Conservation (phyloP, 352 stramenopile genomes). For the Phytophthora syringae region DNA sequence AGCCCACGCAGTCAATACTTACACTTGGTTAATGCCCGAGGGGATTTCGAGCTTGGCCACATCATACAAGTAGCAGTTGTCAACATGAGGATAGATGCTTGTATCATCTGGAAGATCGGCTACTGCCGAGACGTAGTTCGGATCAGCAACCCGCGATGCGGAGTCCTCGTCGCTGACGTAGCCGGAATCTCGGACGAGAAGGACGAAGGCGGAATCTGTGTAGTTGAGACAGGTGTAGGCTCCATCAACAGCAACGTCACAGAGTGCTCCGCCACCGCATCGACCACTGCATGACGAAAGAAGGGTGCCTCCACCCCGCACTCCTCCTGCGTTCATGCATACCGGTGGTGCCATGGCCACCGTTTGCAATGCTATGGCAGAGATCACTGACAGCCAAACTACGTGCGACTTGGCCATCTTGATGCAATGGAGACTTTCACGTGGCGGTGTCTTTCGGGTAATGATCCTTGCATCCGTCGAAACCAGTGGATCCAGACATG, state of each 20-base stretch:
- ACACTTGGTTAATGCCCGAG: constrained; percentile 26
- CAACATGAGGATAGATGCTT: constrained; percentile 17
- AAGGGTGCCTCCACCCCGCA: constrained; percentile 28
- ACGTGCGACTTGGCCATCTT: constrained; percentile 13
- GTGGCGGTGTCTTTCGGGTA: constrained; percentile 16
- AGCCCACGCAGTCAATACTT: too few relatives aligned
- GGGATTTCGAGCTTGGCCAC: constrained; percentile 25
- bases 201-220: constrained; percentile 28
- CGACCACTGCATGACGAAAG: constrained; percentile 25
- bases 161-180: constrained; percentile 30
- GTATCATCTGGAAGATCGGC: constrained; percentile 20
- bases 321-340: constrained; percentile 22
- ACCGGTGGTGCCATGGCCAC: constrained; percentile 25
- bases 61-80: constrained; percentile 33
- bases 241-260: constrained; percentile 18
- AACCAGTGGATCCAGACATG: constrained; percentile 12
- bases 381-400: neutral
- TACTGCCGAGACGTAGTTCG: constrained; percentile 15
- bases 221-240: constrained; percentile 32
- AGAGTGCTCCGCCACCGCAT: constrained; percentile 17
- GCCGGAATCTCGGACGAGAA: constrained; percentile 26
- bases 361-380: neutral
- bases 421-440: constrained; percentile 11
- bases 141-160: constrained; percentile 15
- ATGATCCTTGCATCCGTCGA: constrained; percentile 11